Base-by-base conservation (phyloP, 1,284 basidiomycete genomes). In the Irpex sp. region DNA sequence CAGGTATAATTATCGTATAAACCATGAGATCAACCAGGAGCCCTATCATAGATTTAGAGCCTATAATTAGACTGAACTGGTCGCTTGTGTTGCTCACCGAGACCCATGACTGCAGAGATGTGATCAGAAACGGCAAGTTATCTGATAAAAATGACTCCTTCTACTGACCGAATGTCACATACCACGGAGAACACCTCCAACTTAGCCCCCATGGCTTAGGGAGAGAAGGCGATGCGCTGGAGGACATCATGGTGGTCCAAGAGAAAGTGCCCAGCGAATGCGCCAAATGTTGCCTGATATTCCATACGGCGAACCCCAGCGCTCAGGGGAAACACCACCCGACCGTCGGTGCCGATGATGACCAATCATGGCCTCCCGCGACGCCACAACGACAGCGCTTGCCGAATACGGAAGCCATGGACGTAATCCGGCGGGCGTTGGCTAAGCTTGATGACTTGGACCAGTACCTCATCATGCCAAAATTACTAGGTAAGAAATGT, bases 1-100 rank as follows among this genome's bases (percentile, higher is more conserved):
- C 86, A 2, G 92, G 91, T 31, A 90, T 85, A 57, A 91, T 83
- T 56, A 88, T 79, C 1, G 88, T 87, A 68, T 91, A 92, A 0
- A 88, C 81, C 15, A 90, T 75, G 0, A 88, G 70, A 71, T 91
- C 89, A 0, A 57, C 55, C 55, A 57, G 55, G 31, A 57, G 55
- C 9, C 55, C 55, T 57, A 34, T 31, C 11, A 19, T 31, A 36
- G 31, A n/a, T 9, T 57, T 15, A 36, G 15, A n/a, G 13, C 15
- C 13, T 11, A 57, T 57, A 36, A 17, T 62, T 17, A 58, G 55
- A 36, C 34, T 36, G 34, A 36, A 7, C 34, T 36, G 34, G 34
- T 36, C 34, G 34, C 34, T 36, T 36, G 34, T 36, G 34, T 52
- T 6, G n/a, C 51, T 19, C 15, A 31, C 13, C 17, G 52, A 37